Conservation (phyloP, 202 grass and related monocot genomes). For the Setaria italica region DNA sequence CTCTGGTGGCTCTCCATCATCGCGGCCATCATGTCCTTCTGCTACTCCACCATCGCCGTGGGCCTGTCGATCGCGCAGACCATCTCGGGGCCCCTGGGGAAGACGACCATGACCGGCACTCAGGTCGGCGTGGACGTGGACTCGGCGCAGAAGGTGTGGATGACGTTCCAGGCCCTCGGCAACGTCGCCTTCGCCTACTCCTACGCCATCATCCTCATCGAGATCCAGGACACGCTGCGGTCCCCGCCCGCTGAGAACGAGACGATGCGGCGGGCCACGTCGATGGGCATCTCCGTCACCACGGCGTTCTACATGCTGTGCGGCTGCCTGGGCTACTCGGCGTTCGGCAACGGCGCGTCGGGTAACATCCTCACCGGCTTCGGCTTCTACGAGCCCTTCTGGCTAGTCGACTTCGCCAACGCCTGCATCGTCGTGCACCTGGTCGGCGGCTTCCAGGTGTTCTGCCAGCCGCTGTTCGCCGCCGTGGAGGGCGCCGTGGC, state of each 20-base stretch:
- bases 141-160: slow-evolving; percentile 71
- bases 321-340: slow-evolving; percentile 79
- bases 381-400: slow-evolving; percentile 86
- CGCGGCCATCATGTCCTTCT: slow-evolving; percentile 66
- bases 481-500: slow-evolving; percentile 55
- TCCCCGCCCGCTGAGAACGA: slow-evolving; percentile 65
- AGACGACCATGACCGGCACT: slow-evolving; percentile 65
- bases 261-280: slow-evolving; percentile 70
- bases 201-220: slow-evolving; percentile 83
- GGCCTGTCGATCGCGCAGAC: slow-evolving; percentile 52
- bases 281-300: slow-evolving; percentile 63
- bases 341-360: slow-evolving; percentile 66
- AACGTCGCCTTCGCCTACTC: slow-evolving; percentile 89
- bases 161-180: slow-evolving; percentile 74
- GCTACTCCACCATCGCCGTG: slow-evolving; percentile 52
- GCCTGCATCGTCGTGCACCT: slow-evolving; percentile 84
- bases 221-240: slow-evolving; percentile 92
- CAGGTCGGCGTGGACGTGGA: slow-evolving; percentile 70
- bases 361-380: slow-evolving; percentile 94
- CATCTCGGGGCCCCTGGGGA: slow-evolving; percentile 40
- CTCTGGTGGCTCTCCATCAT: slow-evolving; percentile 64
- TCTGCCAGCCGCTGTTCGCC: slow-evolving; percentile 75
- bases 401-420: slow-evolving; percentile 82
- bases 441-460: slow-evolving; percentile 89
- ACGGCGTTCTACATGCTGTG: slow-evolving; percentile 81